These are phyloP conservation scores for Botrytis medusae DNA, from an alignment of 2,329 filamentous ascomycete genomes.

Conservation along the genomic window DNA sequence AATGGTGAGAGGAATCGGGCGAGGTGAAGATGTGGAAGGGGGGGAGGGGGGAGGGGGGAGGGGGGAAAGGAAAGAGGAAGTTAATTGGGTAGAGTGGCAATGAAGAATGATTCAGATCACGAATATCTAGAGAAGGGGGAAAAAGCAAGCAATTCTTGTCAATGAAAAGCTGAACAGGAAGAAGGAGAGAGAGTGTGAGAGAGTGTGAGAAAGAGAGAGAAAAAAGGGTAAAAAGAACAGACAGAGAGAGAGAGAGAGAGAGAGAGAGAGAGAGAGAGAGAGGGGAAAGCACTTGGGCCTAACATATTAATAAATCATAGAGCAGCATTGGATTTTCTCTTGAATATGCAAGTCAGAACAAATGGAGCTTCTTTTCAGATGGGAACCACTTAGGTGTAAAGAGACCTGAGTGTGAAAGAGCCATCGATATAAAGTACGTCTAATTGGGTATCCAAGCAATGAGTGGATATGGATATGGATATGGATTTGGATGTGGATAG, in stretches of 20 bases:
- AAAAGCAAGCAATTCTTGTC: not conserved
- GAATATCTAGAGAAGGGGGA: not conserved
- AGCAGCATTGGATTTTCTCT: conserved; percentile 17
- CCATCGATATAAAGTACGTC: not conserved
- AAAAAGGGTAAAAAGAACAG: not conserved
- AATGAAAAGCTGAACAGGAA: not conserved
- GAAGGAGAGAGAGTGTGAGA: not conserved
- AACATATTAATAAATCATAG: conserved; percentile 2
- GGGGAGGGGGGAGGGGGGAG: not conserved
- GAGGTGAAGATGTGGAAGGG: not conserved
- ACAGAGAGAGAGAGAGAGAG: not conserved
- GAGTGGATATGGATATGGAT: conserved; percentile 3
- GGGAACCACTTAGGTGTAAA: not conserved
- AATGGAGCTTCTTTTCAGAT: conserved; percentile 4
- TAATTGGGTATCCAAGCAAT: not conserved
- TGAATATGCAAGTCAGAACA: conserved; percentile 18
- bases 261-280: not conserved
- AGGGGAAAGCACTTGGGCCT: not conserved
- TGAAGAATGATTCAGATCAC: not conserved
- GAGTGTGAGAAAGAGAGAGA: not conserved
- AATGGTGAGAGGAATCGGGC: not conserved
- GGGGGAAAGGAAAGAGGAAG: not conserved
- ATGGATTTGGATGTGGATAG: too few relatives aligned
- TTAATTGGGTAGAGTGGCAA: not conserved
- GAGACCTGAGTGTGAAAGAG: not conserved